phyloP scores from a whole-genome alignment of 78 protist genomes.

The Diacronema lutheri region DNA sequence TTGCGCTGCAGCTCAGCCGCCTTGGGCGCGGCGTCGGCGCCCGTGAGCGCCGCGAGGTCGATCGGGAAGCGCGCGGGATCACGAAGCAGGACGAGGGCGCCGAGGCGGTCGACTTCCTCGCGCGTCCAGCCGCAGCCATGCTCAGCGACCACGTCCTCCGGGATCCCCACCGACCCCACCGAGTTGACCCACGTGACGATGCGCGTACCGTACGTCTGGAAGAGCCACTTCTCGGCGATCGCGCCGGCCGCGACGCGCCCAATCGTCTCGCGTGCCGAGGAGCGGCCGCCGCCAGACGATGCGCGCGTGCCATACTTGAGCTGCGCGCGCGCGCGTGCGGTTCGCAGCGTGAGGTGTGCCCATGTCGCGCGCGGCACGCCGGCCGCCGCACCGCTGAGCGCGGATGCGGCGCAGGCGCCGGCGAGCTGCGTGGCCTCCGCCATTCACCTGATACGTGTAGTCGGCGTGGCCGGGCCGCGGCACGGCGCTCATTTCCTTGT shows the following conservation, averaged over 20 bases:
- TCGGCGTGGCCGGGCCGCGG: slow-evolving; percentile 85
- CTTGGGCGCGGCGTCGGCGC: neutral
- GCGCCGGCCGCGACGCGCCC: slow-evolving; percentile 78
- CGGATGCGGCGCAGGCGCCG: neutral
- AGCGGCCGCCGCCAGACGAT: slow-evolving; percentile 71
- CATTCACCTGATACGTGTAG: slow-evolving; percentile 58
- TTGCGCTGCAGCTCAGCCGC: neutral
- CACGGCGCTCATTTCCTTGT: slow-evolving; percentile 48
- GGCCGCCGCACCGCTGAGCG: too few species aligned
- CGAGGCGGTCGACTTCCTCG: slow-evolving; percentile 4
- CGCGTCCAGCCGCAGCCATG: neutral
- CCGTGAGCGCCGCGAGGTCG: too few species aligned
- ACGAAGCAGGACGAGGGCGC: neutral
- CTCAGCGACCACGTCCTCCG: neutral
- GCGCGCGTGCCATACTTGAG: slow-evolving; percentile 52
- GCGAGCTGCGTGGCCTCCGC: too few species aligned
- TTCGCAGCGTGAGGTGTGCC: too few species aligned
- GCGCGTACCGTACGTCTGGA: slow-evolving; percentile 29
- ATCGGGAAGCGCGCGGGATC: neutral
- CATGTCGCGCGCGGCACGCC: too few species aligned
- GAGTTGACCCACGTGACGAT: slow-evolving; percentile 49
- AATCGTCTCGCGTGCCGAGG: slow-evolving; percentile 69
- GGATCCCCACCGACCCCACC: slow-evolving; percentile 7
- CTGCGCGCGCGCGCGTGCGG: too few species aligned
- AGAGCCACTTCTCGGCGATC: slow-evolving; percentile 73